Conservation (phyloP, 306 rosid species). For the Vigna hirtella region DNA sequence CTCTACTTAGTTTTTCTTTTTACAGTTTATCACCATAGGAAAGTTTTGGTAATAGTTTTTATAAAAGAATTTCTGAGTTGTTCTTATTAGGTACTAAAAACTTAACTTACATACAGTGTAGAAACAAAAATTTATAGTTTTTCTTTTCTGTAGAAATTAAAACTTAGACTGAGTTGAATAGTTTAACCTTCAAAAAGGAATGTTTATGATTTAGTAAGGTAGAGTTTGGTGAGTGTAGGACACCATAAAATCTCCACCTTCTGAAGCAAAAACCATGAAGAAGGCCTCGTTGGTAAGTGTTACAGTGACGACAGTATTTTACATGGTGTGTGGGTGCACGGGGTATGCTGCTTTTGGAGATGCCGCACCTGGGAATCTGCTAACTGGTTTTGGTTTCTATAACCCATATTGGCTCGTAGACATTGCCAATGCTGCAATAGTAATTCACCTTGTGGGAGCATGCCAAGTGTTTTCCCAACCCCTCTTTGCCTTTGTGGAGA, state of each 20-base stretch:
- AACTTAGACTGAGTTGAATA: too few species aligned
- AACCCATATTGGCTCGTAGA: constrained; percentile 85
- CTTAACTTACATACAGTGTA: not conserved
- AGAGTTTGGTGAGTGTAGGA: too few species aligned
- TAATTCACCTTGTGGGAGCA: constrained; percentile 82
- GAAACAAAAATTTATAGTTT: not conserved
- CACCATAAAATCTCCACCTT: constrained; percentile 68
- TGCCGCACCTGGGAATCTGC: constrained; percentile 76
- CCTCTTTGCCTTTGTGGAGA: too few species aligned
- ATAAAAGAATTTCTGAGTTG: too few species aligned
- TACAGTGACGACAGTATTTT: constrained; percentile 69
- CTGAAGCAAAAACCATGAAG: constrained; percentile 87
- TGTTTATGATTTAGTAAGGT: not conserved
- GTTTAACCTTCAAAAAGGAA: not conserved
- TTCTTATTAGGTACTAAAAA: too few species aligned
- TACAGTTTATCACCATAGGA: too few species aligned
- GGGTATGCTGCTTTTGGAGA: constrained; percentile 94
- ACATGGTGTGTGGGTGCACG: constrained; percentile 78
- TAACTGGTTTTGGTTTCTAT: constrained; percentile 85
- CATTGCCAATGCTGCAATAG: constrained; percentile 86
- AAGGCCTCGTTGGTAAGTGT: constrained; percentile 67
- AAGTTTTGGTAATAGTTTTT: too few species aligned
- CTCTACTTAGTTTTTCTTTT: too few species aligned
- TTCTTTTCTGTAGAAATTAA: too few species aligned
- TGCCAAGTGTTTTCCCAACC: constrained; percentile 7